Evolutionary conservation across 2,329 filamentous ascomycete species (phyloP).

Genomic region (Paramyrothecium sp.): DNA sequence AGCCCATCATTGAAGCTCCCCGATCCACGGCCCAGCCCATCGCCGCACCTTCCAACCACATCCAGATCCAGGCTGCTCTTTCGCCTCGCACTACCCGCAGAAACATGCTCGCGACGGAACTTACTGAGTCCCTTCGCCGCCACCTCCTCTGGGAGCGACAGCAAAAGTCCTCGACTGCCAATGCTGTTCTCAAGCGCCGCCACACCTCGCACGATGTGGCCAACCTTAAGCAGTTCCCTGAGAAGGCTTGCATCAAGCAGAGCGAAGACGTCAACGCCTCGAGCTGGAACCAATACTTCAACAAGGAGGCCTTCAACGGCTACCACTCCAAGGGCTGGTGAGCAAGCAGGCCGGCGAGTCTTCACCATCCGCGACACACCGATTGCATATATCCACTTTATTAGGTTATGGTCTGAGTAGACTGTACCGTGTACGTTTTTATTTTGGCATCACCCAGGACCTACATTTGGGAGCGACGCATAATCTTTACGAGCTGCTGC

Average conservation of each 20-base stretch:
- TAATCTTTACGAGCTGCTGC: background rate
- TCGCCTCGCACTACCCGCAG: slow-evolving; percentile 89
- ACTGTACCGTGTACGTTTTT: background rate
- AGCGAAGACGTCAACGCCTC: slow-evolving; percentile 63
- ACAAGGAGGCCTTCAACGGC: slow-evolving; percentile 64
- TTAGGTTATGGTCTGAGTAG: background rate
- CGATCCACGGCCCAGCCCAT: slow-evolving; percentile 75
- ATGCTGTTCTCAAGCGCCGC: slow-evolving; percentile 83
- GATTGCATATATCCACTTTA: slow-evolving; percentile 15
- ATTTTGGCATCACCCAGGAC: background rate
- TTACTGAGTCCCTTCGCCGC: slow-evolving; percentile 88
- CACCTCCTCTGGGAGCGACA: slow-evolving; percentile 94
- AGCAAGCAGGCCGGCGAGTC: background rate
- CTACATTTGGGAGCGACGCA: background rate
- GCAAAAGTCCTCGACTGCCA: slow-evolving; percentile 86
- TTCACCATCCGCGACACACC: slow-evolving; percentile 10
- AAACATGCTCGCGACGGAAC: slow-evolving; percentile 93
- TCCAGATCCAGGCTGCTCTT: slow-evolving; percentile 68
- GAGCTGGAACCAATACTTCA: slow-evolving; percentile 85
- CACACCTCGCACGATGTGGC: slow-evolving; percentile 90
- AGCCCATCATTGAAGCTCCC: slow-evolving; percentile 61
- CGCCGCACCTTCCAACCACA: slow-evolving; percentile 65
- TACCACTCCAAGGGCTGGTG: slow-evolving; percentile 44
- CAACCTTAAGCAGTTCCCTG: slow-evolving; percentile 80
- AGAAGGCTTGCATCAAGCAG: slow-evolving; percentile 59